Base-by-base conservation (phyloP, 306 rosid genomes). In the Gillenia trifoliata region DNA sequence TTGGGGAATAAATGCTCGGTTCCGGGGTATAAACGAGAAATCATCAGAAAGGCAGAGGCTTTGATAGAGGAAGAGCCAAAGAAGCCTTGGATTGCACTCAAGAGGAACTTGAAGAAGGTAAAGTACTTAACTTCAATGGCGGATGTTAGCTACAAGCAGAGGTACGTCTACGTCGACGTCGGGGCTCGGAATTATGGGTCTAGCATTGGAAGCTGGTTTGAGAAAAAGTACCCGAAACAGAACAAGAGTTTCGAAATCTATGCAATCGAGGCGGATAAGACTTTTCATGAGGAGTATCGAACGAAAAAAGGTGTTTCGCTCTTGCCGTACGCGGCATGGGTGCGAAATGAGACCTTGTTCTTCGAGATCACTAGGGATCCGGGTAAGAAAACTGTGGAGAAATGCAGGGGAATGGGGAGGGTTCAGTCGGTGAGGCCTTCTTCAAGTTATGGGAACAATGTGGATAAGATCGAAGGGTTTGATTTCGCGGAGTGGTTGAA, bases 251-350 rank as follows among this genome's bases (percentile, higher is more conserved):
- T 87, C 71, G 87, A 85, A 45, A 69, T 89, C 41, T 89, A 83
- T 71, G 89, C 90, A 62, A 84, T 87, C 64, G 90, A 87, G 50
- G 90, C 89, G 5, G 90, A 89, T 25, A 82, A 77, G 57, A 20
- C 77, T 0, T 89, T 84, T 77, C 92, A 87, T 50, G 82, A 64
- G 64, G 87, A 85, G 79, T 87, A 87, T 3, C 80, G 43, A 31
- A 30, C 17, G 8, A 85, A 68, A 38, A 77, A 80, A 70, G 85
- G 81, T 49, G 83, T 89, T 0, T 78, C 31, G 17, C 77, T 84
- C 61, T 77, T 89, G 68, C 95, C 92, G 28, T 85, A 73, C 65
- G 90, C 87, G 15, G 95, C 90, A 0, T 89, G 92, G 95, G 84
- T 89, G 66, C 83, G 89, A 79, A 87, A 85, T 71, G 90, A 87